Conservation (phyloP, 805 yeast genomes). For the Yarrowia sp. region DNA sequence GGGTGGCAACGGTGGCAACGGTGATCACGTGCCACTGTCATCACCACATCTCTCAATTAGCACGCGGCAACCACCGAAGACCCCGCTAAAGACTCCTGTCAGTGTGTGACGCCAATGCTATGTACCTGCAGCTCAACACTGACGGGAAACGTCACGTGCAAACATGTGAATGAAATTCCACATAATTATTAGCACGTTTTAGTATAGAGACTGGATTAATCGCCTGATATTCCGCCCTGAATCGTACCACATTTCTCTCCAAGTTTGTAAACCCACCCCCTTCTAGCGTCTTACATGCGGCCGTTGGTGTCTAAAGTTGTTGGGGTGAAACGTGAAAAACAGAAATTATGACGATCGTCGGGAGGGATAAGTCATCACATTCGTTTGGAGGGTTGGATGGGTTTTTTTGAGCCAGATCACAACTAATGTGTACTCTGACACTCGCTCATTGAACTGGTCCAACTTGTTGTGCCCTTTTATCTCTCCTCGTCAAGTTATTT, state of each 20-base stretch:
- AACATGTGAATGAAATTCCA: not conserved
- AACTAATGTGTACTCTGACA: too few relatives aligned
- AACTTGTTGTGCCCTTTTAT: too few relatives aligned
- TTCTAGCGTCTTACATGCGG: conserved; percentile 1
- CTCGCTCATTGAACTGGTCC: too few relatives aligned
- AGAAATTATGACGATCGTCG: not conserved
- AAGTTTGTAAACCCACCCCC: not conserved
- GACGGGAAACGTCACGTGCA: conserved; percentile 1
- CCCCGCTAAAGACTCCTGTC: not conserved
- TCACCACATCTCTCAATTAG: too few relatives aligned
- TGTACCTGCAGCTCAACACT: not conserved
- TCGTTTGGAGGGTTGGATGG: too few relatives aligned
- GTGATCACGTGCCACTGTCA: too few relatives aligned
- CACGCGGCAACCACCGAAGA: not conserved
- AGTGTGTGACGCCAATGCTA: not conserved
- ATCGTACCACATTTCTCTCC: conserved; percentile 2
- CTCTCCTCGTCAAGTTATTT: too few relatives aligned
- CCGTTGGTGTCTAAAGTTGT: not conserved
- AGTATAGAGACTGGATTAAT: not conserved
- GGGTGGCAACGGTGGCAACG: not conserved
- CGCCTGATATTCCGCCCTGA: conserved; percentile 6
- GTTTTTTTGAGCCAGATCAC: too few relatives aligned
- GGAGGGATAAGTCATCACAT: not conserved
- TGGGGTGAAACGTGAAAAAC: conserved; percentile 19
- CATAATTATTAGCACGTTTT: too few relatives aligned